Percentiles rank a stretch among this genome's conserved stretches.
phyloP scores from a whole-genome alignment of 768 basidiomycete genomes.

The Trametes villosa region DNA sequence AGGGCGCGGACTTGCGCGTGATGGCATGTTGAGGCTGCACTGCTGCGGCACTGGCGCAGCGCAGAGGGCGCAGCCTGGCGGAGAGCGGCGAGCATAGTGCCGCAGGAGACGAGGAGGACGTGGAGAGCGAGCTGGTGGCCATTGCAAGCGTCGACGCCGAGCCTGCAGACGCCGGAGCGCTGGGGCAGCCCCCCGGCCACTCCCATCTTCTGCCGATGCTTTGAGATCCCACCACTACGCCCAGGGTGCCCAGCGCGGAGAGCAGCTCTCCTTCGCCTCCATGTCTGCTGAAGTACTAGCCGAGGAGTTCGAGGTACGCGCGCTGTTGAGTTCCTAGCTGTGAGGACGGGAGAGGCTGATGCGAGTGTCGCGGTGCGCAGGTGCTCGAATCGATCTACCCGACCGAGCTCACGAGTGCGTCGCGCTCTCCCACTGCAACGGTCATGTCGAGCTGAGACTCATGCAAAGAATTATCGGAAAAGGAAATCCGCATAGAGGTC shows the following conservation, averaged over 20 bases:
- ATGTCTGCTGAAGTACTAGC: slow-evolving; percentile 74
- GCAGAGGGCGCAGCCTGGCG: neutral
- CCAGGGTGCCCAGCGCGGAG: neutral
- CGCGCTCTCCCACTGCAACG: slow-evolving; percentile 32
- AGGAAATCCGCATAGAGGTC: slow-evolving; percentile 78
- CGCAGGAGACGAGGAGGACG: neutral
- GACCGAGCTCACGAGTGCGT: slow-evolving; percentile 89
- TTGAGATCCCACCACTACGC: neutral
- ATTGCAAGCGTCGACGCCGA: neutral
- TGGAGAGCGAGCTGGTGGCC: neutral
- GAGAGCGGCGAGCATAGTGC: neutral
- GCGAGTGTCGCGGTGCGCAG: slow-evolving; percentile 50
- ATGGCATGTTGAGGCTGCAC: neutral
- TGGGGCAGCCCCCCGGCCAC: slow-evolving; percentile 7
- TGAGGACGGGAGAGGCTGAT: no score
- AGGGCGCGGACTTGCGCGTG: neutral
- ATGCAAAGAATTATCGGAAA: slow-evolving; percentile 81
- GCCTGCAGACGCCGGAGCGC: neutral
- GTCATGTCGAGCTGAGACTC: slow-evolving; percentile 50
- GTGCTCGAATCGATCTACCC: slow-evolving; percentile 97
- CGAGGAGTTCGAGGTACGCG: slow-evolving; percentile 87
- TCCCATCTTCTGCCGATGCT: neutral
- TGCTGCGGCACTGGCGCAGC: neutral
- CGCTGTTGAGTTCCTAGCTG: no score
- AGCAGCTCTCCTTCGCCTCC: slow-evolving; percentile 18